Base-by-base conservation (phyloP, 1,284 basidiomycete species). In the Cryptococcus sp. region DNA sequence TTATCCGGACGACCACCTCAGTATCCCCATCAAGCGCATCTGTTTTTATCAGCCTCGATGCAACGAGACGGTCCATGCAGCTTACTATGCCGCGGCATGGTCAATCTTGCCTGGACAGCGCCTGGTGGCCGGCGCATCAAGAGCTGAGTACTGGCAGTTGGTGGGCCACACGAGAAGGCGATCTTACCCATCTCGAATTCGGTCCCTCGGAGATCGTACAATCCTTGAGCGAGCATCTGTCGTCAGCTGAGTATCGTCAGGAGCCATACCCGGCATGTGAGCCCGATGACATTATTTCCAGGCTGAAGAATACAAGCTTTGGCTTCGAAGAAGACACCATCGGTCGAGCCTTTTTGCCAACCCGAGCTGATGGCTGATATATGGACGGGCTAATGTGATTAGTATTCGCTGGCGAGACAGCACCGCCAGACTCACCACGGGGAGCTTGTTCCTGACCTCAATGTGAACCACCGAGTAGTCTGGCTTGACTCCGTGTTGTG, bases 1-100 rank as follows among this genome's bases (percentile, higher is more conserved):
- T 49, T 1, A 72, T 54, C 13, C 67, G 63, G 4, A 72, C 53
- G 1, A 70, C 61, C 2, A 72, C 57, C 4, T 36, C 48, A 1
- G 65, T 50, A 21, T 69, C 67, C 19, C 60, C 57, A 40, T 72
- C 67, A 14, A 74, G 61, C 18, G 65, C 58, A 31, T 72, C 70
- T 73, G 43, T 14, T 4, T 11, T 34, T n/a, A 39, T n/a, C 37
- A 28, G 46, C 24, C n/a, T n/a, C n/a, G n/a, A n/a, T n/a, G n/a
- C n/a, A n/a, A n/a, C n/a, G n/a, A n/a, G n/a, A n/a, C n/a, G n/a
- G n/a, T n/a, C n/a, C n/a, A 22, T 0, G 7, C 13, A 5, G 56
- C 67, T 52, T 36, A 72, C 68, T 67, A 13, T 52, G 47, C 11
- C 58, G 58, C 2, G 72, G 72, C 67, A 74, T 69, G 21, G 56